Evolutionary conservation across 2,329 filamentous ascomycete species (phyloP).

Genomic region (Colletotrichum aenigma): DNA sequence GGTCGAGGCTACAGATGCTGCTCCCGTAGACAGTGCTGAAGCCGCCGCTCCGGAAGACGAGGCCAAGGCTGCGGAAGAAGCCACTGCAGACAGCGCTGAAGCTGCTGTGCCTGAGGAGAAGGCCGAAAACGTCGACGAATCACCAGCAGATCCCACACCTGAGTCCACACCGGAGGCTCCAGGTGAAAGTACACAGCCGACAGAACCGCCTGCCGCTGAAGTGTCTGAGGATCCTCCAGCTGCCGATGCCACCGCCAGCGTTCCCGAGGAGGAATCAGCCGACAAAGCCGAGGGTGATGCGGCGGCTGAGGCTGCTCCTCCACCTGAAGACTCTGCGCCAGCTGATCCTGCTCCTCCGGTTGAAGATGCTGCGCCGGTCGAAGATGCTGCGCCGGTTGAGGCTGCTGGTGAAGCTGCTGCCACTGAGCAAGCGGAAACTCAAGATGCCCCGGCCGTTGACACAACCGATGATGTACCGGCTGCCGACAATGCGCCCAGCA

Average conservation of each 20-base stretch:
- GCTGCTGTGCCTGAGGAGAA: background rate
- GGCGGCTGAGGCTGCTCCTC: background rate
- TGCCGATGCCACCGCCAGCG: conserved; percentile 1
- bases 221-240: conserved; percentile 3
- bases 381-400: background rate
- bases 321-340: background rate
- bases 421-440: background rate
- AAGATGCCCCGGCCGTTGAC: background rate
- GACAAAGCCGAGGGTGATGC: background rate
- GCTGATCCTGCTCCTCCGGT: background rate
- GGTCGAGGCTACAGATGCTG: background rate
- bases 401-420: background rate
- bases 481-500: background rate
- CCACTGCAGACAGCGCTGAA: background rate
- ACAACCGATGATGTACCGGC: background rate
- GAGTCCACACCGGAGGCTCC: background rate
- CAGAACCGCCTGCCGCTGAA: background rate
- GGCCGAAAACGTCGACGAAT: background rate
- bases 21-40: background rate
- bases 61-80: background rate
- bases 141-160: background rate
- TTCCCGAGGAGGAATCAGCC: background rate
- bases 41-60: background rate
- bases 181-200: background rate
- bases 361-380: background rate